Conservation (phyloP, 495 filamentous ascomycete genomes). For the Xylaria intraflava region DNA sequence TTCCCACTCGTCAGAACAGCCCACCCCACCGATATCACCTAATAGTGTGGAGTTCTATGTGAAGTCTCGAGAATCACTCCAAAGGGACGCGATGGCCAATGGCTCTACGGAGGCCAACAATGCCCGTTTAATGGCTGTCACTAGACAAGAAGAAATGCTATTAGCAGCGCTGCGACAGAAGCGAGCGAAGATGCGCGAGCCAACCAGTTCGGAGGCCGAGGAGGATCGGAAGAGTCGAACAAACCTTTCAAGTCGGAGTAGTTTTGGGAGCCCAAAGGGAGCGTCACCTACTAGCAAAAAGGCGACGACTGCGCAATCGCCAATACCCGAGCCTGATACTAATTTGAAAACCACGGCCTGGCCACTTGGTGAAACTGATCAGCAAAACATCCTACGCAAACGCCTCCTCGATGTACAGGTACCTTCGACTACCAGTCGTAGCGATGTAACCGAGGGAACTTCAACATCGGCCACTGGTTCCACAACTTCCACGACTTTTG, state of each 20-base stretch:
- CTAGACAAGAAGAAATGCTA: slow-evolving; percentile 75
- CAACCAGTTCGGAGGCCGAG: slow-evolving; percentile 55
- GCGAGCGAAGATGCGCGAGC: slow-evolving; percentile 67
- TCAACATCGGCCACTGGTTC: slow-evolving; percentile 5
- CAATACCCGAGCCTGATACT: not conserved
- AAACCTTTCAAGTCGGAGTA: not conserved
- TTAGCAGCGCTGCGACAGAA: slow-evolving; percentile 75
- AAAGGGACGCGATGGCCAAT: slow-evolving; percentile 13
- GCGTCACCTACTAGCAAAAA: not conserved
- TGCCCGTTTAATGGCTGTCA: slow-evolving; percentile 77
- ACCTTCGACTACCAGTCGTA: slow-evolving; percentile 16
- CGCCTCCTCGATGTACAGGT: slow-evolving; percentile 9
- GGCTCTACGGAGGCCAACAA: slow-evolving; percentile 28
- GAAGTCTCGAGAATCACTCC: slow-evolving; percentile 23
- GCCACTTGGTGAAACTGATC: not conserved
- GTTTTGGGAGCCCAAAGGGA: slow-evolving; percentile 8
- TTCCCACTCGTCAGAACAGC: slow-evolving; percentile 31
- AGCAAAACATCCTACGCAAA: not conserved
- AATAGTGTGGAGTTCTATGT: slow-evolving; percentile 39
- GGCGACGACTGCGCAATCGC: not conserved
- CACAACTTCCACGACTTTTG: not conserved
- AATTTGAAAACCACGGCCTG: not conserved
- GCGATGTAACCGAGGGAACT: slow-evolving; percentile 17
- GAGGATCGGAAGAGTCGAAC: slow-evolving; percentile 20
- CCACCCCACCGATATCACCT: slow-evolving; percentile 43